Conservation (phyloP, 164 flowering plant species). For the Piper longum region DNA sequence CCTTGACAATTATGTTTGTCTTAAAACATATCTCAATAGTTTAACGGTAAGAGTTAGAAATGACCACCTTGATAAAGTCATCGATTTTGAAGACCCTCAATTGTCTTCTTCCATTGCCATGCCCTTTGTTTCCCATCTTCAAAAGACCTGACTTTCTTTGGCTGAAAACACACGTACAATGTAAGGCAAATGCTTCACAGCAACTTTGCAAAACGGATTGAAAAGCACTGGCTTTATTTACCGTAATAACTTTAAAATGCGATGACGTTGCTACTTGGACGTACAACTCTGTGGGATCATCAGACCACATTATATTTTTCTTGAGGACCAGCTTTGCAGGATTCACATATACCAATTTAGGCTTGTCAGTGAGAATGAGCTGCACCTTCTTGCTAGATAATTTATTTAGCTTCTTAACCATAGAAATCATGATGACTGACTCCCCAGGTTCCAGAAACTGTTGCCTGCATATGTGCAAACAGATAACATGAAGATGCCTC, state of each 20-base stretch:
- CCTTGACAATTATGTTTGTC: neutral
- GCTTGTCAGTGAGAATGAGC: slow-evolving; percentile 94
- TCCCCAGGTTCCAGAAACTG: slow-evolving; percentile 96
- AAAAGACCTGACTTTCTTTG: slow-evolving; percentile 76
- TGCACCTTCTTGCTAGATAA: slow-evolving; percentile 93
- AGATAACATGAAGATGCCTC: neutral
- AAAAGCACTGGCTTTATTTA: slow-evolving; percentile 13
- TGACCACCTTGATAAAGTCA: slow-evolving; percentile 16
- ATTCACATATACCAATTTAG: slow-evolving; percentile 79
- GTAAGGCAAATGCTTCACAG: neutral
- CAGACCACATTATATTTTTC: slow-evolving; percentile 84
- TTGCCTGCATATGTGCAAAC: slow-evolving; percentile 40
- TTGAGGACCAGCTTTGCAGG: slow-evolving; percentile 69
- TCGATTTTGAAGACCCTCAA: slow-evolving; percentile 76
- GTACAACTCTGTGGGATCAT: slow-evolving; percentile 66
- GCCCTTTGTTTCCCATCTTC: slow-evolving; percentile 95
- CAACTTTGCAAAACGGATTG: neutral
- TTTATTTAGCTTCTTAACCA: slow-evolving; percentile 82
- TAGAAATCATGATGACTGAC: slow-evolving; percentile 90
- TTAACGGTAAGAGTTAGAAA: neutral
- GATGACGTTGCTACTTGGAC: slow-evolving; percentile 71
- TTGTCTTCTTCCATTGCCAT: slow-evolving; percentile 87
- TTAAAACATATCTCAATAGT: neutral
- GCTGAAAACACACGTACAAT: slow-evolving; percentile 26
- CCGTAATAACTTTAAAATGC: slow-evolving; percentile 80